Base-by-base conservation (phyloP, 352 stramenopile species). In the Pythium dissimile region DNA sequence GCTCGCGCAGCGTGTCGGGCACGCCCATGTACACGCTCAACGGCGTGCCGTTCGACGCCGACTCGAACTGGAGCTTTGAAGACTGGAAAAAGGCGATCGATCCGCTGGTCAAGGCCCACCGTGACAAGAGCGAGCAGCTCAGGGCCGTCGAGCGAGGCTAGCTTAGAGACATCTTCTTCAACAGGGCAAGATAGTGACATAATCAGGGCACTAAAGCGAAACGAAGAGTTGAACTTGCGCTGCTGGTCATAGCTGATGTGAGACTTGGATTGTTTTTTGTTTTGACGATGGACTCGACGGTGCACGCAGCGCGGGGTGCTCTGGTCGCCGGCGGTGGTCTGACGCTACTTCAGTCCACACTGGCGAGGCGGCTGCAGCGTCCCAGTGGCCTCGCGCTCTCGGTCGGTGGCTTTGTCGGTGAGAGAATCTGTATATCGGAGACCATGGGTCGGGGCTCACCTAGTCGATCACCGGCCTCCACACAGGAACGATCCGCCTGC, bases 1-100 rank as follows among this genome's bases (percentile, higher is more conserved):
- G 84, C 65, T 76, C 84, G 2, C 75, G 84, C 41, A 74, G 75
- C 42, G 82, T 84, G 54, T 84, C 81, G 23, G 84, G 84, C 13
- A 94, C 81, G 16, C 84, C 84, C 13, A 66, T 88, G 63, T 94
- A 94, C 62, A 85, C 68, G 15, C 64, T 94, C 46, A 94, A 94
- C 27, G 81, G 83, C 46, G 81, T 92, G 18, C 81, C 81, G 2
- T 84, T 89, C 38, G 54, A 82, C 13, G 62, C 52, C 12, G 59
- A 71, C 47, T 69, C 84, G n/a, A 59, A 73, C 8, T 80, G 68
- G 68, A 71, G 55, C 18, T 69, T 84, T 8, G 64, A 73, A 5
- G 71, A 90, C 34, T 90, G 79, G 80, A 54, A 75, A 39, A 75
- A 88, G 27, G 67, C 75, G 11, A 62, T 84, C 30, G 64, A 80